These are phyloP conservation scores for Aspergillus mulundensis DNA, from an alignment of 495 filamentous ascomycete species.

Conservation along the genomic window DNA sequence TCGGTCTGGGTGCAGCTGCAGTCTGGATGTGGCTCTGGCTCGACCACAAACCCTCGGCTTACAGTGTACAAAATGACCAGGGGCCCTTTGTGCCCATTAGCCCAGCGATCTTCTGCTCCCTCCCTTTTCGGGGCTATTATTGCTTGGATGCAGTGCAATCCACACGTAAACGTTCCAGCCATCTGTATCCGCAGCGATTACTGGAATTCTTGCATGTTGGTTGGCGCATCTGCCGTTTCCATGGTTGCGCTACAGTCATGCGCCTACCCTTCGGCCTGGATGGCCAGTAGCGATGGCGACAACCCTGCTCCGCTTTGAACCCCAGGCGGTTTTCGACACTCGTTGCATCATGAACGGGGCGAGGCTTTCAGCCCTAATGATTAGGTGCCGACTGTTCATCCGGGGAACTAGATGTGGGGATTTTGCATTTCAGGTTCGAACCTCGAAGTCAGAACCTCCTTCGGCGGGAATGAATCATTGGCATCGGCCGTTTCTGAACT, in stretches of 20 bases:
- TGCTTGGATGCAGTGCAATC: background rate
- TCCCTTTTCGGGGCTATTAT: background rate
- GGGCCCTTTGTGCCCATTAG: background rate
- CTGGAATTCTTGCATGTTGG: background rate
- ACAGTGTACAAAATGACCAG: background rate
- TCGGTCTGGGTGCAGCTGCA: background rate
- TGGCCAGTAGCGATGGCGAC: background rate
- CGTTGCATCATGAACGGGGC: background rate
- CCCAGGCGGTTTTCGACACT: background rate
- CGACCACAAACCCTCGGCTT: slow-evolving; percentile 5
- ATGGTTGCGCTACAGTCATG: slow-evolving; percentile 21
- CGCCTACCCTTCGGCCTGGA: slow-evolving; percentile 15
- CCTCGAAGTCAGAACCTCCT: background rate
- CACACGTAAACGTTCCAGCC: background rate
- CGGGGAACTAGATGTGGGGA: background rate
- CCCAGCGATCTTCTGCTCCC: background rate
- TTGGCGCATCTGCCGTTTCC: slow-evolving; percentile 13
- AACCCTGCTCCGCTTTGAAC: background rate
- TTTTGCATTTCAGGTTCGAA: background rate
- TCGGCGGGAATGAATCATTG: background rate
- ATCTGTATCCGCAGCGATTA: background rate
- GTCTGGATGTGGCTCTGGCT: slow-evolving; percentile 14
- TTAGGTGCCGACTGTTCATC: background rate
- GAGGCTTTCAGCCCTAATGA: background rate
- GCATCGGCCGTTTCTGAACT: background rate